Base-by-base conservation (phyloP, 73 alveolate genomes). In the Paramecium sonneborni region DNA sequence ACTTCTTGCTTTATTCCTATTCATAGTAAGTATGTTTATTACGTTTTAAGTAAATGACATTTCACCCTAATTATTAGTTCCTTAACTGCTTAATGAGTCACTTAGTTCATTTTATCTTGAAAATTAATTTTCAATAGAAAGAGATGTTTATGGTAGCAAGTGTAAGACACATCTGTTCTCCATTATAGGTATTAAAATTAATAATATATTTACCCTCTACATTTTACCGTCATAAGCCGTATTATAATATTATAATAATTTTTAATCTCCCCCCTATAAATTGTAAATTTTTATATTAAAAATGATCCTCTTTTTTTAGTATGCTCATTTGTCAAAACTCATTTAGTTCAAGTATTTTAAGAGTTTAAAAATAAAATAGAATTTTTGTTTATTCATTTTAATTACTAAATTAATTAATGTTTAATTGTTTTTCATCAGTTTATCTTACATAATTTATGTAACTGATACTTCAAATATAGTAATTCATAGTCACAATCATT, bases 151-250 rank as follows among this genome's bases (percentile, higher is more conserved):
- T 52, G 26, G 34, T 52, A 52, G 34, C 57, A 72, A 34, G 34
- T 72, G 9, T 37, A 72, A 34, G 30, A 72, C 86, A n/a, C 57
- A 72, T 43, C 28, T 62, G 58, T 72, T 38, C 34, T 72, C 86
- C 55, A 32, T 72, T 41, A 15, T 34, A n/a, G 35, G 86, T 35
- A 72, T 72, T 32, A 72, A 72, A 72, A 72, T 72, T 35, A 72
- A 12, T 35, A 72, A 28, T 35, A 72, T 72, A 34, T 72, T 72
- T 52, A 52, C 32, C 55, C 32, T 72, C 58, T 35, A 34, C 57
- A 38, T 5, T n/a, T 38, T 72, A 38, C 57, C 86, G 86, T 72
- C 86, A 72, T 72, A 72, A 72, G 44, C 86, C 86, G 86, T 41
- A 72, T 72, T 72, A 72, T 52, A 52, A 18, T n/a, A 12, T 12